A percentile compares a stretch with the other conserved stretches of the same genome.
phyloP scores from a whole-genome alignment of 257 asterid genomes.

The Lycium ferocissimum region DNA sequence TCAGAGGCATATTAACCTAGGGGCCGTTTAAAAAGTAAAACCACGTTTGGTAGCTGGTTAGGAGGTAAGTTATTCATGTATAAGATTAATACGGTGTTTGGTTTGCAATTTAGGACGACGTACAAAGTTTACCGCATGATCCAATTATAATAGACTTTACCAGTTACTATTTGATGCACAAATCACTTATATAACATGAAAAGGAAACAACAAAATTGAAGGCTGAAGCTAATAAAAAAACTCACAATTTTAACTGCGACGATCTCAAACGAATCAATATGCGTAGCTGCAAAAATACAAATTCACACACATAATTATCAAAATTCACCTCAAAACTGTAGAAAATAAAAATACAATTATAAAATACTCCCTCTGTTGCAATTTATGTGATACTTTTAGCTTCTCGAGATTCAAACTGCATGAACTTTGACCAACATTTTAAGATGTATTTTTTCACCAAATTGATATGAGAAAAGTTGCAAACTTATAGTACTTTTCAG shows the following conservation, averaged over 20 bases:
- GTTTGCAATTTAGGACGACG: no score
- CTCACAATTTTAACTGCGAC: slow-evolving; percentile 97
- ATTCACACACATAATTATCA: slow-evolving; percentile 23
- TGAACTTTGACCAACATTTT: no score
- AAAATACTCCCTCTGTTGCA: background rate
- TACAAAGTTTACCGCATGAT: background rate
- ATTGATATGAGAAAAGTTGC: no score
- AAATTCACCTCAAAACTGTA: slow-evolving; percentile 20
- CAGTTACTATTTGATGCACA: background rate
- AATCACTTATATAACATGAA: background rate
- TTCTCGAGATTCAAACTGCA: no score
- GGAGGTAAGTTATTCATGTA: no score
- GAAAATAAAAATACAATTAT: background rate
- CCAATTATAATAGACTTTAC: slow-evolving; percentile 13
- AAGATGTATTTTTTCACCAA: no score
- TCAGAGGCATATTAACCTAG: background rate
- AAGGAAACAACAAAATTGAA: background rate
- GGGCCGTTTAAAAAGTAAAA: no score
- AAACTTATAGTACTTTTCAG: no score
- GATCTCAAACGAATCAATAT: slow-evolving; percentile 85
- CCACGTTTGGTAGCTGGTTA: no score
- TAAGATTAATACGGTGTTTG: no score
- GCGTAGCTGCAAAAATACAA: slow-evolving; percentile 70
- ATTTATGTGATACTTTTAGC: no score
- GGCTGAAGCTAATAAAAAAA: slow-evolving; percentile 8